Conservation (phyloP, 2,329 filamentous ascomycete species). For the Dactylellina cionopaga region DNA sequence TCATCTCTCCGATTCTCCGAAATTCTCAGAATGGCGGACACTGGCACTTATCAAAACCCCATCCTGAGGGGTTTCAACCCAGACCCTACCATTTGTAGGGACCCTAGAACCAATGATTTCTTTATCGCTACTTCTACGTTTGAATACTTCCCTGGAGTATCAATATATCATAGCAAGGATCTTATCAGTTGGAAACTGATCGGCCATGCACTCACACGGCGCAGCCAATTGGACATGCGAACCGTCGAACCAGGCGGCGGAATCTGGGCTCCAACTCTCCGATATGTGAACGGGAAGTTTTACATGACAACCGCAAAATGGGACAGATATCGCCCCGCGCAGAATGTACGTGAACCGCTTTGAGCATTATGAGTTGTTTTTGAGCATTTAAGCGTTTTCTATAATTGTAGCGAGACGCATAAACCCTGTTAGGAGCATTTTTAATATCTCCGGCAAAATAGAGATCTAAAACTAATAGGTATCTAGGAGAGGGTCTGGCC, state of each 20-base stretch:
- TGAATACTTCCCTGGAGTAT: slow-evolving; percentile 71
- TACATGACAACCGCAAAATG: slow-evolving; percentile 51
- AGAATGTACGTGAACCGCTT: slow-evolving; percentile 29
- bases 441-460: slow-evolving; percentile 50
- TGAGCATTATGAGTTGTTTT: slow-evolving; percentile 5
- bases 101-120: slow-evolving; percentile 65
- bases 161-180: slow-evolving; percentile 69
- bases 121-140: slow-evolving; percentile 72
- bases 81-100: slow-evolving; percentile 66
- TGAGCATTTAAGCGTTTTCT: slow-evolving; percentile 40
- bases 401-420: slow-evolving; percentile 20
- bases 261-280: slow-evolving; percentile 73
- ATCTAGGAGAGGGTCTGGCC: slow-evolving; percentile 59
- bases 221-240: slow-evolving; percentile 66
- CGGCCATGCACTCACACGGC: slow-evolving; percentile 66
- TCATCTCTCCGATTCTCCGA: slow-evolving; percentile 33
- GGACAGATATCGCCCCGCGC: slow-evolving; percentile 47
- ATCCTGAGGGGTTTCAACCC: slow-evolving; percentile 71
- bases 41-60: slow-evolving; percentile 62
- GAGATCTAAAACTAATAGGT: slow-evolving; percentile 44
- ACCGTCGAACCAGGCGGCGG: slow-evolving; percentile 69
- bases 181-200: slow-evolving; percentile 67
- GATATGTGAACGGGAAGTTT: slow-evolving; percentile 52
- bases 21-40: slow-evolving; percentile 24
- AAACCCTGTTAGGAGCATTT: slow-evolving; percentile 28